Base-by-base conservation (phyloP, 352 stramenopile species). In the Phytopythium mirpurense region DNA sequence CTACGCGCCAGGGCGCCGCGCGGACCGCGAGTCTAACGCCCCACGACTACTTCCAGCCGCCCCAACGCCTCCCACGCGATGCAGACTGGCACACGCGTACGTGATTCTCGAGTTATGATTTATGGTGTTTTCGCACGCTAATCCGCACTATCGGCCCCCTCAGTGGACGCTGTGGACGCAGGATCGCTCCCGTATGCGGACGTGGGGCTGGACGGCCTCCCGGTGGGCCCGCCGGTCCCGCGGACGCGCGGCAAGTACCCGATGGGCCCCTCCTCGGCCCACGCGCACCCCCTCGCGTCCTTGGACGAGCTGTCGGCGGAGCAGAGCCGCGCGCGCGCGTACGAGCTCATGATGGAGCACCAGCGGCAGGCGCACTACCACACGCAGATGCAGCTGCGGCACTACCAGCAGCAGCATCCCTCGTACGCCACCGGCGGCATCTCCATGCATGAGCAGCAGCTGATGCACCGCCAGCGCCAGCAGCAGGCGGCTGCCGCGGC, bases 331-430 rank as follows among this genome's bases (percentile, higher is more conserved):
- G 49, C 54, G 16, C 57, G 62, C 32, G 51, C 46, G 1, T 65
- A 60, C 41, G 51, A 69, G 32, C 49, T 62, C 46, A 59, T 58
- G 27, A 56, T 70, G 34, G 62, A 74, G 10, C 45, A 68, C n/a
- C 59, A 79, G 19, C 60, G 58, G 3, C 59, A 71, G 27, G 34
- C 63, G 14, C 54, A 54, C 29, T 44, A 46, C 9, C 67, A 75
- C 27, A 65, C 37, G 27, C 69, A 74, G 21, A 51, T 48, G 0
- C 63, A 75, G 34, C 53, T 77, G 46, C 69, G 72, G 11, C 68
- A 64, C 24, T 78, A 73, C 59, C 44, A 61, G 11, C 66, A 78
- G 24, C 67, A 76, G 32, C 56, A 63, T 16, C 59, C 60, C 18
- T 56, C 58, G 23, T 36, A 15, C 32, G 7, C 2, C 32, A 10